These are phyloP conservation scores for Mucor velutinosus DNA, from an alignment of 371 early-diverging fungal genomes.

Conservation along the genomic window DNA sequence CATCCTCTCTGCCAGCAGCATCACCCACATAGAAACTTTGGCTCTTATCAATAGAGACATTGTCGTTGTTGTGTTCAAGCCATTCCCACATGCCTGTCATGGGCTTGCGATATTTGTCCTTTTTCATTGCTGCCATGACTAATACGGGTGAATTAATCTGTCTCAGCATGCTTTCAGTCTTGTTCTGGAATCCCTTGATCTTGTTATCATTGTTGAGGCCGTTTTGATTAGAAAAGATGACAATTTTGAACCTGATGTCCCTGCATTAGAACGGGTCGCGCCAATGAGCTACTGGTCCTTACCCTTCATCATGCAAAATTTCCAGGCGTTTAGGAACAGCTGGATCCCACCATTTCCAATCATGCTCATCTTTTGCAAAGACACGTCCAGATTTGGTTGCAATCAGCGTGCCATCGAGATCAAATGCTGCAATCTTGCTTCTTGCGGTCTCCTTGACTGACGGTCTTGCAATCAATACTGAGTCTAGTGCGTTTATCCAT, in stretches of 20 bases:
- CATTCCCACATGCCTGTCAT: constrained; percentile 84
- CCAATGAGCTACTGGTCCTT: not conserved
- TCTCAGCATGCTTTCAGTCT: constrained; percentile 48
- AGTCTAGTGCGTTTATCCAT: constrained; percentile 15
- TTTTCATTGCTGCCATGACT: constrained; percentile 65
- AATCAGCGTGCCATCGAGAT: constrained; percentile 82
- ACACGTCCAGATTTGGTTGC: constrained; percentile 62
- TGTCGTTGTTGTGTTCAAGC: constrained; percentile 46
- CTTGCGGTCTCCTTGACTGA: constrained; percentile 7
- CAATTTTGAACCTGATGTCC: constrained; percentile 59
- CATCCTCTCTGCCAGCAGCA: constrained; percentile 82
- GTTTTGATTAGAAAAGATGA: constrained; percentile 77
- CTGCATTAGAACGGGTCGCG: not conserved
- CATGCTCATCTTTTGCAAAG: constrained; percentile 69
- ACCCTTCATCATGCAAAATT: constrained; percentile 63
- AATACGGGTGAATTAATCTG: constrained; percentile 56
- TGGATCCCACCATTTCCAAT: constrained; percentile 78
- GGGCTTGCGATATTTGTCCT: constrained; percentile 83
- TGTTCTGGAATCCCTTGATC: constrained; percentile 55
- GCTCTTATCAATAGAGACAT: constrained; percentile 42
- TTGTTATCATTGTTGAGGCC: constrained; percentile 50
- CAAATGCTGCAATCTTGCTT: constrained; percentile 78
- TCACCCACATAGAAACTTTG: constrained; percentile 87
- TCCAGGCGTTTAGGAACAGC: constrained; percentile 57
- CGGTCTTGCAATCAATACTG: constrained; percentile 24